These are phyloP conservation scores for button mushroom (Agaricus bisporus) DNA, from an alignment of 768 basidiomycete genomes.

Conservation along the genomic window DNA sequence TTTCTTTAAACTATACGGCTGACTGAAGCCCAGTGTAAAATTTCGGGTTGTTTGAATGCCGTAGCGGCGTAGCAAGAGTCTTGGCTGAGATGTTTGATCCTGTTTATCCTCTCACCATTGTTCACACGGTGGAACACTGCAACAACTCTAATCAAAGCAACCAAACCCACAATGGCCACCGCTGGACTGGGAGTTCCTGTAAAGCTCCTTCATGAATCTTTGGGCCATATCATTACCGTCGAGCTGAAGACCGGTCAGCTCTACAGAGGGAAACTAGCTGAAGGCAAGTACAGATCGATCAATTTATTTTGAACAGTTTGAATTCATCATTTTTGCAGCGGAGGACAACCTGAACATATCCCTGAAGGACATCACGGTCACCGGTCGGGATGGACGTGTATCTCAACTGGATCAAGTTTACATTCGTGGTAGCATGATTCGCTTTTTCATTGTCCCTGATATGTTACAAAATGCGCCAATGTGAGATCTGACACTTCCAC, in stretches of 20 bases:
- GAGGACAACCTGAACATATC: conserved; percentile 99
- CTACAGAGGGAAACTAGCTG: conserved; percentile 94
- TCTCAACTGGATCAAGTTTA: conserved; percentile 99
- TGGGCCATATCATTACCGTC: conserved; percentile 96
- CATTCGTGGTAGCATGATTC: conserved; percentile 95
- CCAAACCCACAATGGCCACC: conserved; percentile 35
- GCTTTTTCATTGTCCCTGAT: conserved; percentile 99
- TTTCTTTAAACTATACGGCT: too few species aligned
- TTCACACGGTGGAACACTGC: background rate
- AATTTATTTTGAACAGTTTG: background rate
- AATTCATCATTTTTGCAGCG: conserved; percentile 44
- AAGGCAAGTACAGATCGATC: conserved; percentile 53
- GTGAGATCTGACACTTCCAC: conserved; percentile 32
- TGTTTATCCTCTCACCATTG: background rate
- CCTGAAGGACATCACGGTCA: conserved; percentile 93
- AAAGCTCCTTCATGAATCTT: conserved; percentile 92
- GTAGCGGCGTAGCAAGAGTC: too few species aligned
- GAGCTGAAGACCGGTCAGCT: conserved; percentile 97
- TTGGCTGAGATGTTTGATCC: background rate
- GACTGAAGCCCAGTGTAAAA: too few species aligned
- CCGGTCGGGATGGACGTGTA: conserved; percentile 95
- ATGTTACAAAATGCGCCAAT: conserved; percentile 99
- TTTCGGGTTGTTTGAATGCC: too few species aligned
- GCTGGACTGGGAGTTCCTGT: conserved; percentile 89
- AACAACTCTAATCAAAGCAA: background rate